Conservation (phyloP, 306 rosid genomes). For the Cucumis cinereus region DNA sequence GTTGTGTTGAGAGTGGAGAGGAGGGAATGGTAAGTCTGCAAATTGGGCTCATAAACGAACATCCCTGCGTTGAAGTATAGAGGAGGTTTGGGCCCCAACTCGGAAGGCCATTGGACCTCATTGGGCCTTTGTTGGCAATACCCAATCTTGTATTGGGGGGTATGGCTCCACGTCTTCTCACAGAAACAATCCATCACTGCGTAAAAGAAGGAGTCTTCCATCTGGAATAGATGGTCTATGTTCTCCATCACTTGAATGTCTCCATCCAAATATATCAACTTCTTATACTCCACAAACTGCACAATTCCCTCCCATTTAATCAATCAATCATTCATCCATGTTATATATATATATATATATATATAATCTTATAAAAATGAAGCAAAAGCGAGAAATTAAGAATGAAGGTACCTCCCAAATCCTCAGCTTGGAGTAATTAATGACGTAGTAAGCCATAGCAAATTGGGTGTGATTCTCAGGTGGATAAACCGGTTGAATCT, state of each 20-base stretch:
- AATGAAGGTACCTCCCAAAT: conserved; percentile 52
- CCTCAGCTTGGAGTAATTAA: conserved; percentile 80
- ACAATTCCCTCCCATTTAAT: neutral
- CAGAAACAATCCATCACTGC: conserved; percentile 88
- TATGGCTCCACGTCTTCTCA: conserved; percentile 52
- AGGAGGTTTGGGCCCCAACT: conserved; percentile 53
- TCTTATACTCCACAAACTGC: conserved; percentile 69
- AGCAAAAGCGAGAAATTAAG: neutral
- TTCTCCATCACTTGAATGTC: conserved; percentile 63
- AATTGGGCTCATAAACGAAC: conserved; percentile 55
- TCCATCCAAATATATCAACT: conserved; percentile 70
- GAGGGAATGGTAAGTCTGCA: conserved; percentile 34
- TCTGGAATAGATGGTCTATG: conserved; percentile 57
- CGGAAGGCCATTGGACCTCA: conserved; percentile 36
- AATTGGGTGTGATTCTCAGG: conserved; percentile 63
- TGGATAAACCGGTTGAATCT: conserved; percentile 56
- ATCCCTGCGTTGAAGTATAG: conserved; percentile 77
- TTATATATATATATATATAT: too few species aligned
- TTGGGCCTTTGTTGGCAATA: conserved; percentile 76
- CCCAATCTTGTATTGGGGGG: conserved; percentile 43
- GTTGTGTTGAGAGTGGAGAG: conserved; percentile 25
- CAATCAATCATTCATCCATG: too few species aligned
- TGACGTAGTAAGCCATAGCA: conserved; percentile 75
- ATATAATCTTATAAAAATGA: too few species aligned
- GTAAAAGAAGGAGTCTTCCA: conserved; percentile 38